A percentile compares a stretch with the other conserved stretches of the same genome.
These are phyloP conservation scores for Tricholoma furcatifolium DNA, from an alignment of 768 basidiomycete genomes.

Conservation along the genomic window DNA sequence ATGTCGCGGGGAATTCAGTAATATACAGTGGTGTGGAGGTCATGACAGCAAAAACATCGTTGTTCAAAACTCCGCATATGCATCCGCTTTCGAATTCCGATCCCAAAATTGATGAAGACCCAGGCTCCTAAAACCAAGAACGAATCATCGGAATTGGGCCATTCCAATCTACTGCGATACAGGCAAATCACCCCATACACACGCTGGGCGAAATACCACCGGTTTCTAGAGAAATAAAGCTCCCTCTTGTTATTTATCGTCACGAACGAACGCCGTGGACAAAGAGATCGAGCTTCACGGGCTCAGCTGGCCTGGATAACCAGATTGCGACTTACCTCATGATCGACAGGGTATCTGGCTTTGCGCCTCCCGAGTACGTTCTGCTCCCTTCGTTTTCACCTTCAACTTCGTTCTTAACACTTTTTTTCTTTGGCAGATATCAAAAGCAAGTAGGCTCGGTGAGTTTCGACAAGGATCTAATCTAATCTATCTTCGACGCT, in stretches of 20 bases:
- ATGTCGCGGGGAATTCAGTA: no score
- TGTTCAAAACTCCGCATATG: no score
- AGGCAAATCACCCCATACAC: constrained; percentile 8
- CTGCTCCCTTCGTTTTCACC: not conserved
- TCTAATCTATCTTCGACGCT: no score
- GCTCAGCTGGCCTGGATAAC: constrained; percentile 3
- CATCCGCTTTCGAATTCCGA: no score
- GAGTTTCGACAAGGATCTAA: no score
- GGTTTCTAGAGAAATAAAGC: constrained; percentile 7
- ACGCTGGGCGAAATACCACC: constrained; percentile 7
- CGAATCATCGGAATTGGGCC: not conserved
- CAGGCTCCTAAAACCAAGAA: no score
- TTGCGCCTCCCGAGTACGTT: not conserved
- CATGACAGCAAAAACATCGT: no score
- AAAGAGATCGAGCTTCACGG: not conserved
- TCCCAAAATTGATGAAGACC: no score
- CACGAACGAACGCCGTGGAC: constrained; percentile 4
- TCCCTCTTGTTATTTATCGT: constrained; percentile 9
- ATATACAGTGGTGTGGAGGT: no score
- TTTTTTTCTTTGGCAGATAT: no score
- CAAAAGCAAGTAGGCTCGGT: no score
- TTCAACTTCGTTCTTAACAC: no score
- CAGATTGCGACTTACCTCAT: constrained; percentile 14
- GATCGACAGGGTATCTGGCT: not conserved
- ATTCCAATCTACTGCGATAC: constrained; percentile 6